Base-by-base conservation (phyloP, 306 rosid genomes). In the Quercus robur region DNA sequence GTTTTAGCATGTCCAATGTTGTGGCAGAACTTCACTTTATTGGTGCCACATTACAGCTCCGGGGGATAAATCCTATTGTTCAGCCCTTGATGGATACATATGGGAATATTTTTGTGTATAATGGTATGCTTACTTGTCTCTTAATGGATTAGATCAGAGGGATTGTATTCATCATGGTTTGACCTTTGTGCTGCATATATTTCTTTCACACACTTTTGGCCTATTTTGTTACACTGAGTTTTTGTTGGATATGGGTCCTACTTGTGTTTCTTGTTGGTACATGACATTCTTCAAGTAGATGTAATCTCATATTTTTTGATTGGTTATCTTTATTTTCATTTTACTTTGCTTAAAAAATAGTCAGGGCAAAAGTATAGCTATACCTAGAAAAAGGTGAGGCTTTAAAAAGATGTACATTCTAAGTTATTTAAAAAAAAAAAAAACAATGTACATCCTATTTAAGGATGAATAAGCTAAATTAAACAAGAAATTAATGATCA, bases 31-130 rank as follows among this genome's bases (percentile, higher is more conserved):
- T 94, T 68, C 82, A 76, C 71, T 90, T 95, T 81, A 51, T 95
- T 20, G 99, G 97, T 30, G 88, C 99, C 23, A 89, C 92, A 67
- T 84, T 95, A 78, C 98, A 95, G 85, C 96, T 93, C 38, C 82
- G 99, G 75, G 99, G 99, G 70, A 73, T 78, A 28, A 70, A 46
- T 64, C 90, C 89, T 6, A 83, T 91, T 41, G 77, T 89, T 86
- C 99, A 95, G 90, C 99, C 99, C 13, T 74, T 93, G 68, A 73
- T 84, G 6, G 97, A 95, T 84, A 74, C 75, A 2, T 80, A 75
- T 18, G 69, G 86, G 82, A 95, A 95, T 79, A 59, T 95, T 81
- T 91, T 95, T 28, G 87, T 91, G 31, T 95, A 81, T 80, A 93
- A 95, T 41, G 99, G 99, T 93, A 81, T 54, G 54, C 18, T 26